These are phyloP conservation scores for Oxyria digyna DNA, from an alignment of 148 eudicot genomes.

Conservation along the genomic window DNA sequence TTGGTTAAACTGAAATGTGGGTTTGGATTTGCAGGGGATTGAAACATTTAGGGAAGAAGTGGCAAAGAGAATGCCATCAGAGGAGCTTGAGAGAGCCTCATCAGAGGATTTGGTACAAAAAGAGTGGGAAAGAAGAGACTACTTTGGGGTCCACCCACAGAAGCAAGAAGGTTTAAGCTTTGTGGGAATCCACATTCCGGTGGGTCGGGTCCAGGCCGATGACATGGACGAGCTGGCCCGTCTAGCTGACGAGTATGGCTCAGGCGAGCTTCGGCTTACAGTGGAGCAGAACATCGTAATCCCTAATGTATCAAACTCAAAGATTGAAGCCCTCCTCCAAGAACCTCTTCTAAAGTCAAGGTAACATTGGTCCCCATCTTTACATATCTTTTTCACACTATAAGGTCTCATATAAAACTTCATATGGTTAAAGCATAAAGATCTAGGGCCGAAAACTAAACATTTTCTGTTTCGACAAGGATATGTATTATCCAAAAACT, in stretches of 20 bases:
- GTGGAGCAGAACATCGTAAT: constrained; percentile 92
- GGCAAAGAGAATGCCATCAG: constrained; percentile 73
- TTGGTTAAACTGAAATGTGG: neutral
- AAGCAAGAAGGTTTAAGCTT: constrained; percentile 83
- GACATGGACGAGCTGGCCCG: constrained; percentile 94
- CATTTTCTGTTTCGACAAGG: no score
- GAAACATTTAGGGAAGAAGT: constrained; percentile 85
- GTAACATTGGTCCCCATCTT: no score
- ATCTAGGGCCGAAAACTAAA: no score
- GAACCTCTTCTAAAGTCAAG: constrained; percentile 47
- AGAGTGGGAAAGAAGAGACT: constrained; percentile 84
- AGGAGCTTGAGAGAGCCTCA: constrained; percentile 62
- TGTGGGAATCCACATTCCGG: constrained; percentile 85
- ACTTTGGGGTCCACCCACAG: constrained; percentile 79
- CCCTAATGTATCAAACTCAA: constrained; percentile 71
- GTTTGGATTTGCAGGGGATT: constrained; percentile 44
- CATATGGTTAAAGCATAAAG: no score
- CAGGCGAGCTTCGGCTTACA: constrained; percentile 86
- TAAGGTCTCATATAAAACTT: no score
- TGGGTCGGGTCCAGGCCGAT: constrained; percentile 85
- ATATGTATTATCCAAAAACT: no score
- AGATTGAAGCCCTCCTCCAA: constrained; percentile 46
- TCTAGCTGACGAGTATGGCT: constrained; percentile 74
- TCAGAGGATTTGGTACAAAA: constrained; percentile 51
- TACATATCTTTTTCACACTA: no score